Evolutionary conservation across 2,329 filamentous ascomycete genomes (phyloP).

Genomic region (Xylariales sp.): DNA sequence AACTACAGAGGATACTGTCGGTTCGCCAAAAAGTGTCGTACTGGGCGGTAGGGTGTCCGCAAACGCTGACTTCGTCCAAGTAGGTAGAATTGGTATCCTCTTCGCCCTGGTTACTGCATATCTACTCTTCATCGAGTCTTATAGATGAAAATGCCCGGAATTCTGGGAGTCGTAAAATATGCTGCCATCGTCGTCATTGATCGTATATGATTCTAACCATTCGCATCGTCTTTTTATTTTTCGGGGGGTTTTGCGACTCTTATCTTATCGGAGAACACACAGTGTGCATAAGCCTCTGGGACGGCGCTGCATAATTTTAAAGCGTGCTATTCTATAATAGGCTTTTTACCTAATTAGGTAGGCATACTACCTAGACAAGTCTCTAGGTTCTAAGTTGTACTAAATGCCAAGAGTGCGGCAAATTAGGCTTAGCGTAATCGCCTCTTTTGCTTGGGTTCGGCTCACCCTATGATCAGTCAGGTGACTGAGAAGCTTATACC

Average conservation of each 20-base stretch:
- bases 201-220: no score
- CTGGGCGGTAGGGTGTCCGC: conserved; percentile 29
- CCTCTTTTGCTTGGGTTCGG: no score
- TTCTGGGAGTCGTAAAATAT: not conserved
- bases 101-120: conserved; percentile 12
- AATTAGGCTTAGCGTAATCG: no score
- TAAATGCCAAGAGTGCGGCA: no score
- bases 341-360: not conserved
- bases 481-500: no score
- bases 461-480: no score
- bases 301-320: not conserved
- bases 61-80: conserved; percentile 24
- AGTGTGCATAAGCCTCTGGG: no score
- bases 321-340: not conserved
- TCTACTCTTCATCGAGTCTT: conserved; percentile 29
- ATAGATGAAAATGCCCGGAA: not conserved
- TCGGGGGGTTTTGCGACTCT: conserved; percentile 3
- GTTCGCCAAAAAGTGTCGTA: conserved; percentile 30
- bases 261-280: conserved; percentile 20
- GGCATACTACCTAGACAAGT: no score
- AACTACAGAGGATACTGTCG: not conserved
- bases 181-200: not conserved
- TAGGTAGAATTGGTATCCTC: no score
- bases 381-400: no score
- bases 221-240: not conserved